phyloP scores from a whole-genome alignment of 495 filamentous ascomycete genomes.

The Penicillium subrubescens region DNA sequence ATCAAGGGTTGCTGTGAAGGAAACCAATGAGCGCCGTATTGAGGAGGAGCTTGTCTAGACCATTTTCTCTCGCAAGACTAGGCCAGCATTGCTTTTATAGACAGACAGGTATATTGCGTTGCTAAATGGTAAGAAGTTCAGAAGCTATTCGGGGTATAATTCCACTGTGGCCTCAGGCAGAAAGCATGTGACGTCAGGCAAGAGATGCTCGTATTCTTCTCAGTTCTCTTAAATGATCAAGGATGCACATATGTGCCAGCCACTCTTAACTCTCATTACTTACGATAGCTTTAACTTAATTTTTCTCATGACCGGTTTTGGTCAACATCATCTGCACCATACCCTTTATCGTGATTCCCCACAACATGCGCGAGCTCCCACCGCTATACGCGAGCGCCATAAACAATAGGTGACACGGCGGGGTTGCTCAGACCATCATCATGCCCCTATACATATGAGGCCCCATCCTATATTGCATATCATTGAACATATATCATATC shows the following conservation, averaged over 20 bases:
- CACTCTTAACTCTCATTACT: not conserved
- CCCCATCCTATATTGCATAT: not conserved
- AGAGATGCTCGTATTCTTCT: not conserved
- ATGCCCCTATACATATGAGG: not conserved
- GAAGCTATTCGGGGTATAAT: not conserved
- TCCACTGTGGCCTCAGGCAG: constrained; percentile 7
- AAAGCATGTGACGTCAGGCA: constrained; percentile 12
- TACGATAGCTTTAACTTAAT: not conserved
- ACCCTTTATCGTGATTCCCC: not conserved
- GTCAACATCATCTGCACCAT: too few species aligned
- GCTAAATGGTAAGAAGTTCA: not conserved
- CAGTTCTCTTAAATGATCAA: not conserved
- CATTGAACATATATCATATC: not conserved
- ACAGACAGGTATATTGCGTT: not conserved
- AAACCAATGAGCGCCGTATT: constrained; percentile 17
- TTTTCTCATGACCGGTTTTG: not conserved
- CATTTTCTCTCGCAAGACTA: not conserved
- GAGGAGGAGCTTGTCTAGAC: constrained; percentile 24
- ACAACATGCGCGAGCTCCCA: not conserved
- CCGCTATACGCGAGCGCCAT: not conserved
- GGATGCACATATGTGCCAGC: not conserved
- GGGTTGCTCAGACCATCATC: not conserved
- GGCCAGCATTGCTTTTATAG: not conserved
- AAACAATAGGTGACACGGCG: not conserved
- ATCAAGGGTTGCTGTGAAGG: constrained; percentile 21